phyloP scores from a whole-genome alignment of 1,284 basidiomycete genomes.

The Austroboletus novae-zelandiae region DNA sequence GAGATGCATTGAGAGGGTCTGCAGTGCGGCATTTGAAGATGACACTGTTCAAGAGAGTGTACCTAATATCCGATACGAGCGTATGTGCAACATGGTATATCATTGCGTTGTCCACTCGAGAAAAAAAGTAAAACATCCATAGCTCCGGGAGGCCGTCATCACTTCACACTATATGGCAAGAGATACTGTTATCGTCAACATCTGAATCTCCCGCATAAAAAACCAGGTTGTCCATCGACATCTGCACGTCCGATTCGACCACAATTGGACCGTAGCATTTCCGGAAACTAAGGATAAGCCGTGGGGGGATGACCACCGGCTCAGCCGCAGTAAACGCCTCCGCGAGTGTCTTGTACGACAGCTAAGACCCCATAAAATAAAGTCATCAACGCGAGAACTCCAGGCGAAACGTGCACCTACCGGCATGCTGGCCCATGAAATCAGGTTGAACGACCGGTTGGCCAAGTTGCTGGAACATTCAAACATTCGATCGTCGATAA shows the following conservation, averaged over 20 bases:
- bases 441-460: neutral
- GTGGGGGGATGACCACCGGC: slow-evolving; percentile 6
- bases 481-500: neutral
- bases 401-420: neutral
- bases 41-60: too few relatives aligned
- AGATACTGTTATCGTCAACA: neutral
- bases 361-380: neutral
- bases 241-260: slow-evolving; percentile 1
- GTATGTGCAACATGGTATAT: too few relatives aligned
- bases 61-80: too few relatives aligned
- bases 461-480: slow-evolving; percentile 1
- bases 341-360: neutral
- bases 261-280: slow-evolving; percentile 1
- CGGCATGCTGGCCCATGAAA: neutral
- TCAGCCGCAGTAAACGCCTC: slow-evolving; percentile 1
- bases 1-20: too few relatives aligned
- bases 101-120: too few relatives aligned
- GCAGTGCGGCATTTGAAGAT: too few relatives aligned
- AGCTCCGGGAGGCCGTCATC: too few relatives aligned
- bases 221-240: slow-evolving; percentile 3
- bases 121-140: too few relatives aligned
- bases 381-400: neutral
- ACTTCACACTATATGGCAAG: too few relatives aligned
- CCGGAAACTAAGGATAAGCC: slow-evolving; percentile 10
- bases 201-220: slow-evolving; percentile 1